These are phyloP conservation scores for Peronospora farinosa DNA, from an alignment of 352 stramenopile genomes.

Conservation along the genomic window DNA sequence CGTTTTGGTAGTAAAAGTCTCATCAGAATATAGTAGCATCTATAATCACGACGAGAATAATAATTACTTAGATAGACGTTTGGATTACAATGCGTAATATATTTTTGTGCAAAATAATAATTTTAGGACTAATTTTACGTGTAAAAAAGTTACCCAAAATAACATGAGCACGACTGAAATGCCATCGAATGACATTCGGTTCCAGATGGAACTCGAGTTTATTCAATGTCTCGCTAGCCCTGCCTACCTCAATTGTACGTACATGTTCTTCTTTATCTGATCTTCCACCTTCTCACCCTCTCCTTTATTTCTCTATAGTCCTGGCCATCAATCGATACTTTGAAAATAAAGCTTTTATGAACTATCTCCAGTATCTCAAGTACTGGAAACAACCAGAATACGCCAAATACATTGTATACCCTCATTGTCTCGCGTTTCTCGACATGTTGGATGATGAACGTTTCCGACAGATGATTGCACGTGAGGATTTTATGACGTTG, in stretches of 20 bases:
- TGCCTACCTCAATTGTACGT: constrained; percentile 84
- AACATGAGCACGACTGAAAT: constrained; percentile 36
- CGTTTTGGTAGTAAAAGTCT: no score
- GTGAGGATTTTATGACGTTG: constrained; percentile 83
- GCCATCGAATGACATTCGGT: constrained; percentile 86
- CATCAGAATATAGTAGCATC: no score
- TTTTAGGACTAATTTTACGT: no score
- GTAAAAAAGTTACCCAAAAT: not conserved
- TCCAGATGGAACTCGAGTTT: constrained; percentile 91
- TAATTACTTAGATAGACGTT: no score
- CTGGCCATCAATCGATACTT: constrained; percentile 89
- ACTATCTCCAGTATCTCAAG: constrained; percentile 89
- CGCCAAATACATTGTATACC: constrained; percentile 86
- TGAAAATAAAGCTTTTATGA: constrained; percentile 85
- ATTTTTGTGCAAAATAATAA: no score
- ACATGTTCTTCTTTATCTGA: not conserved
- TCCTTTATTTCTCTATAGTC: constrained; percentile 30
- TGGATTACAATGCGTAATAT: no score
- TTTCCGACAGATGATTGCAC: constrained; percentile 85
- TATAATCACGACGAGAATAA: no score
- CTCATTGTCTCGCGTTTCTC: constrained; percentile 82
- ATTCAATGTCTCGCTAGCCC: constrained; percentile 87
- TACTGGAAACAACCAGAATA: constrained; percentile 92
- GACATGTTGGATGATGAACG: constrained; percentile 84
- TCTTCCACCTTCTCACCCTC: not conserved